Base-by-base conservation (phyloP, 148 eudicot species). In the Agrostemma githago region DNA sequence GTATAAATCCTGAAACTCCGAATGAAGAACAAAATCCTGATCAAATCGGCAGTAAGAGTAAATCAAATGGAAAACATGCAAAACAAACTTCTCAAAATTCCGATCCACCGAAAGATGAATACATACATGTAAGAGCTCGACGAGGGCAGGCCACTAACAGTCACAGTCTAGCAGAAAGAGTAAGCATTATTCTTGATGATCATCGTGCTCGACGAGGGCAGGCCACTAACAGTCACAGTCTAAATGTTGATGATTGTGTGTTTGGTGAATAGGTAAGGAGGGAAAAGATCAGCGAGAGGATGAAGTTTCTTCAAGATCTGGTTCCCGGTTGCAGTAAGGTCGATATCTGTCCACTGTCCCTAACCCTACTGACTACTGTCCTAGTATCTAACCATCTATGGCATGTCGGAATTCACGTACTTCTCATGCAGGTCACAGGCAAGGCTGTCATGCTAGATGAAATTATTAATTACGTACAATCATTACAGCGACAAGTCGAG, bases 301-400 rank as follows among this genome's bases (percentile, higher is more conserved):
- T 96, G 97, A 96, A 96, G 86, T 92, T 84, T 73, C 99, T 96
- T 70, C 99, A 96, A 84, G 99, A 96, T 79, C 91, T 96, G 72
- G 99, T 96, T 17, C 99, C 99, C 66, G 99, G 99, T 75, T 96
- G 99, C 81, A 96, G 89, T 84, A 92, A 92, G 96, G 99, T 96
- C 34, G 57, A 56, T 63, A 38, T 69, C 63, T 63, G 37, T 26
- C 34, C 34, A 62, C 63, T 63, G 37, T 26, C 34, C 34, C 34
- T 26, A 26, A 26, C 34, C 34, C 34, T 26, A 26, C 34, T 26
- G 37, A 0, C 34, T 26, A 26, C 34, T 26, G 37, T 69, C 69
- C 54, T 73, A 40, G 34, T 67, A 34, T 61, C 3, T n/a, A n/a
- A 40, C 14, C 44, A 34, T 61, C 3, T n/a, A 43, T 67, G 3